phyloP scores from a whole-genome alignment of 345 rosid genomes.

The Microthlaspi erraticum region DNA sequence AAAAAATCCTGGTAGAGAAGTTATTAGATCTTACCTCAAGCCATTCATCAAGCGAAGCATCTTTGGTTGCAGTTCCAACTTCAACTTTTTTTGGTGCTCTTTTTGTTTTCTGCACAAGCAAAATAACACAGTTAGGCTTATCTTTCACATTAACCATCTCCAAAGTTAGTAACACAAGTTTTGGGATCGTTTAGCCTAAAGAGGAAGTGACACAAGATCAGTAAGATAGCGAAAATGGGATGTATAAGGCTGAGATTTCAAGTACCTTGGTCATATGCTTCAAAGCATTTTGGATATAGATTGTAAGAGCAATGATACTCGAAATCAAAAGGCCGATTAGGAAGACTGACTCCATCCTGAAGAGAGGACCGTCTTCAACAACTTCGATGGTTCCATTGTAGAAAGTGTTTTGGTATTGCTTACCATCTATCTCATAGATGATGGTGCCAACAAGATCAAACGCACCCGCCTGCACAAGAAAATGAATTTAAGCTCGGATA shows the following conservation, averaged over 20 bases:
- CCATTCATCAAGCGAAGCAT: slow-evolving; percentile 92
- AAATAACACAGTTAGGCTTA: background rate
- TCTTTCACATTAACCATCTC: background rate
- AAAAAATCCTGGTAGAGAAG: background rate
- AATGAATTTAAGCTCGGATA: background rate
- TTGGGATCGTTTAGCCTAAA: background rate
- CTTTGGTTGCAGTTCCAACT: slow-evolving; percentile 74
- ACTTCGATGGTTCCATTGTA: slow-evolving; percentile 95
- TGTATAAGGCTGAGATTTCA: background rate
- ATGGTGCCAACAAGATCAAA: slow-evolving; percentile 93
- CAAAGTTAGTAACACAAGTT: background rate
- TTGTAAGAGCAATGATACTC: slow-evolving; percentile 58
- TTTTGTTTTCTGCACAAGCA: slow-evolving; percentile 66
- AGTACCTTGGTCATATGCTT: slow-evolving; percentile 79
- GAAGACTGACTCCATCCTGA: slow-evolving; percentile 86
- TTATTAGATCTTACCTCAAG: slow-evolving; percentile 58
- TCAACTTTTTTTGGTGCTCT: slow-evolving; percentile 83
- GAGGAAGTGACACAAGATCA: slow-evolving; percentile 15
- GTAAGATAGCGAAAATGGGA: background rate
- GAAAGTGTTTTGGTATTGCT: slow-evolving; percentile 72
- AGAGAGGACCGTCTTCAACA: slow-evolving; percentile 74
- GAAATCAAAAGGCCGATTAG: slow-evolving; percentile 76
- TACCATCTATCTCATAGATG: slow-evolving; percentile 76
- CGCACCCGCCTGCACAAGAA: slow-evolving; percentile 65
- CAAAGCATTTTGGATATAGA: slow-evolving; percentile 75